Evolutionary conservation across 768 basidiomycete species (phyloP).

Genomic region (Russula sp.): DNA sequence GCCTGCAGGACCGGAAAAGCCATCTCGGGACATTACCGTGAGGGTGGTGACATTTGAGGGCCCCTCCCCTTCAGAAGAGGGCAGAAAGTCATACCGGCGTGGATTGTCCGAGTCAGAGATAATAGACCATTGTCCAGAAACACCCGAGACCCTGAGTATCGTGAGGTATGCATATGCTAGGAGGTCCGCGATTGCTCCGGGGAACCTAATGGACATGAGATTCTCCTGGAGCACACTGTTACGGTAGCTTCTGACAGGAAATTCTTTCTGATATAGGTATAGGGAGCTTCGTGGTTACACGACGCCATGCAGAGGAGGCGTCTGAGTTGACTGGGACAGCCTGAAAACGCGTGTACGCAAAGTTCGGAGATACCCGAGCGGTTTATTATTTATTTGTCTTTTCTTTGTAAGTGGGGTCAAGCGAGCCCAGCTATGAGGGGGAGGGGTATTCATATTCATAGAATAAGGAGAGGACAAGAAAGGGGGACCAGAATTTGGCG

Average conservation of each 20-base stretch:
- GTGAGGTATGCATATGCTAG: slow-evolving; percentile 1
- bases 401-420: neutral
- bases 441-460: neutral
- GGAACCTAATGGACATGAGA: slow-evolving; percentile 18
- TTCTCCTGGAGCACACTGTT: slow-evolving; percentile 12
- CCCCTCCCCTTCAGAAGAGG: slow-evolving; percentile 10
- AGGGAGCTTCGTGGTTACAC: slow-evolving; percentile 20
- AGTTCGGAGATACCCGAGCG: slow-evolving; percentile 1
- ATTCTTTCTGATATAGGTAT: slow-evolving; percentile 14
- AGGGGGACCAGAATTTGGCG: slow-evolving; percentile 14
- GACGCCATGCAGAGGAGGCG: slow-evolving; percentile 18
- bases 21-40: slow-evolving; percentile 21
- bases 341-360: slow-evolving; percentile 20
- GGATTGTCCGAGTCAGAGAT: slow-evolving; percentile 11
- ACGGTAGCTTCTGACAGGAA: slow-evolving; percentile 22
- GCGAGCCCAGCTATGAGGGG: neutral
- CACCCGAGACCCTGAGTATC: slow-evolving; percentile 15
- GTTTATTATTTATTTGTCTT: neutral
- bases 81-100: slow-evolving; percentile 5
- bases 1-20: slow-evolving; percentile 21
- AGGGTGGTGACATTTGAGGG: slow-evolving; percentile 22
- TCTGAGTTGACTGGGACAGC: slow-evolving; percentile 15
- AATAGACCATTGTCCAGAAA: slow-evolving; percentile 13
- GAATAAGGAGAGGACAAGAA: neutral
- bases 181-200: slow-evolving; percentile 24